A percentile compares a stretch with the other conserved stretches of the same genome.
These are phyloP conservation scores for Trichosporon sp. DNA, from an alignment of 1,284 basidiomycete species.

Conservation along the genomic window DNA sequence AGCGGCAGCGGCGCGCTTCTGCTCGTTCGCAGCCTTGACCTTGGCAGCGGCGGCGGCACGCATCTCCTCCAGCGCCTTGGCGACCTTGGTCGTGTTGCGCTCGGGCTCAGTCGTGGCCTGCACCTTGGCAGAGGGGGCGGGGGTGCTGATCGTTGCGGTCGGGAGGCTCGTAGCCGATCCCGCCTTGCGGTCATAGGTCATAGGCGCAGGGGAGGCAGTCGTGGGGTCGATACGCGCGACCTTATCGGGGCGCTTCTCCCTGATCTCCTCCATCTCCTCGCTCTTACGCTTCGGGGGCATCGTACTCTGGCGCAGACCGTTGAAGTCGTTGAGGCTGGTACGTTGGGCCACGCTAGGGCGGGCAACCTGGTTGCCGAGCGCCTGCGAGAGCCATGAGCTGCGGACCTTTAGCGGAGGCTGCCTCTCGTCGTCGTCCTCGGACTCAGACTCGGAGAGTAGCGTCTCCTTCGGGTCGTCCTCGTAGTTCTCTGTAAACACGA, in stretches of 20 bases:
- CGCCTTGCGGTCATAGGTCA: neutral
- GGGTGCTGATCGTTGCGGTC: slow-evolving; percentile 4
- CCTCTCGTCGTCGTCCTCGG: neutral
- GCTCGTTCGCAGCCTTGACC: slow-evolving; percentile 24
- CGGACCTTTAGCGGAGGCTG: slow-evolving; percentile 22
- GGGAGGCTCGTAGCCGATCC: slow-evolving; percentile 6
- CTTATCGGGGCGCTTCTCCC: slow-evolving; percentile 30
- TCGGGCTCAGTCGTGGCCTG: neutral
- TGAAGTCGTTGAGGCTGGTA: slow-evolving; percentile 2
- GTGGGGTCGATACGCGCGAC: slow-evolving; percentile 22
- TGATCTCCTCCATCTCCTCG: slow-evolving; percentile 18
- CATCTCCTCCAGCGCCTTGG: slow-evolving; percentile 38
- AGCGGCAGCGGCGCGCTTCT: slow-evolving; percentile 19
- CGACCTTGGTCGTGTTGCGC: slow-evolving; percentile 32
- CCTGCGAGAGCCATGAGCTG: slow-evolving; percentile 44
- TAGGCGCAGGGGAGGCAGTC: slow-evolving; percentile 9
- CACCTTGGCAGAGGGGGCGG: neutral
- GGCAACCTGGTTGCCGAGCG: slow-evolving; percentile 33
- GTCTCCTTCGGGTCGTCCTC: neutral
- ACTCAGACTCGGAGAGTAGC: neutral
- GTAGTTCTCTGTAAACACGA: neutral
- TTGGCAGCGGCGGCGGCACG: slow-evolving; percentile 34
- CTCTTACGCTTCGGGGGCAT: slow-evolving; percentile 38
- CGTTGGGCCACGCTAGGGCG: slow-evolving; percentile 17
- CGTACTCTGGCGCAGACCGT: slow-evolving; percentile 29